These are phyloP conservation scores for Blepharisma japonicum DNA, from an alignment of 73 alveolate species.

Conservation along the genomic window DNA sequence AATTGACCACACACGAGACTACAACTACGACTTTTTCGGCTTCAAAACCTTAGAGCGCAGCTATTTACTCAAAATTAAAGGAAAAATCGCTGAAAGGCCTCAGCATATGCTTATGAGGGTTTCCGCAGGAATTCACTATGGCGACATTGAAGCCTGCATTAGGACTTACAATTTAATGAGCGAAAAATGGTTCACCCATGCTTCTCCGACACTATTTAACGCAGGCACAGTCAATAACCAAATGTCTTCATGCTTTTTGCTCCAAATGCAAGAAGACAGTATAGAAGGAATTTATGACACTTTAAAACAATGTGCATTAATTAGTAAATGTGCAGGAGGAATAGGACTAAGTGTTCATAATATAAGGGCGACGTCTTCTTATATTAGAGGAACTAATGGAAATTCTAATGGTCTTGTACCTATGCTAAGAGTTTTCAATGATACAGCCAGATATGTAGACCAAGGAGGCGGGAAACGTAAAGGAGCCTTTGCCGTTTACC, in stretches of 20 bases:
- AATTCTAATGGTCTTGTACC: constrained; percentile 92
- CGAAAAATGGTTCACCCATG: constrained; percentile 88
- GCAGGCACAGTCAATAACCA: constrained; percentile 89
- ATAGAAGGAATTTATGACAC: constrained; percentile 87
- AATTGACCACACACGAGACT: constrained; percentile 64
- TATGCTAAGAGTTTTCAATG: constrained; percentile 91
- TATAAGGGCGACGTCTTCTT: constrained; percentile 82
- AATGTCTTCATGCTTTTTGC: constrained; percentile 77
- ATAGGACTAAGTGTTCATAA: constrained; percentile 85
- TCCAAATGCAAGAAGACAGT: constrained; percentile 78
- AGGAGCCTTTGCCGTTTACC: constrained; percentile 95
- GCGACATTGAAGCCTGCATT: constrained; percentile 41
- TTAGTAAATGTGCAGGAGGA: constrained; percentile 93
- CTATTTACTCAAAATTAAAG: constrained; percentile 30
- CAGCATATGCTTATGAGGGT: constrained; percentile 74
- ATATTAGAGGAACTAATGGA: constrained; percentile 93
- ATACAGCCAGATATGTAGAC: constrained; percentile 90
- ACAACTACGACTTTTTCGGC: constrained; percentile 89
- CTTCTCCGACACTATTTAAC: constrained; percentile 94
- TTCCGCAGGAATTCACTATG: constrained; percentile 43
- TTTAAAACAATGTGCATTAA: constrained; percentile 74
- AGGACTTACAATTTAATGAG: constrained; percentile 75
- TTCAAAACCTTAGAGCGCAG: constrained; percentile 92
- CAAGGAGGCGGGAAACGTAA: constrained; percentile 98
- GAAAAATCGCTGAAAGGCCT: constrained; percentile 81